Conservation (phyloP, 139 green algal species). For the Zygnema circumcarinatum region DNA sequence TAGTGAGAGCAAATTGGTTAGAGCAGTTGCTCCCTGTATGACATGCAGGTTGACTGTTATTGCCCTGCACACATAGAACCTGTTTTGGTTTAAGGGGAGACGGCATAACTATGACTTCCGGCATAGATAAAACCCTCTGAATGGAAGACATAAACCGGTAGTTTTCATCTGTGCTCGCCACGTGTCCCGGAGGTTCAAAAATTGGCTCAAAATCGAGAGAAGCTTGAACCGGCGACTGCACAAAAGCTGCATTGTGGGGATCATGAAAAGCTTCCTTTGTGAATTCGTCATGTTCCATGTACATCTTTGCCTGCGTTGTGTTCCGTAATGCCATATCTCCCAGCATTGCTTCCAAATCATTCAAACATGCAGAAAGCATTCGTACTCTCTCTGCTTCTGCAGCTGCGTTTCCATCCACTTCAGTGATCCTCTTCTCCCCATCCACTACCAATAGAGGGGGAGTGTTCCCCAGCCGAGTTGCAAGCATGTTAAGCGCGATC, state of each 20-base stretch:
- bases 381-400: background rate
- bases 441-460: slow-evolving; percentile 28
- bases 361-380: slow-evolving; percentile 18
- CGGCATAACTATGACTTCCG: slow-evolving; percentile 37
- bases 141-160: slow-evolving; percentile 39
- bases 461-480: slow-evolving; percentile 12
- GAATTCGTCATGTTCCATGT: slow-evolving; percentile 43
- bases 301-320: slow-evolving; percentile 30
- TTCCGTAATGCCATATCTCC: slow-evolving; percentile 35
- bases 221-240: background rate
- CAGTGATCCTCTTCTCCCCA: slow-evolving; percentile 27
- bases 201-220: slow-evolving; percentile 18
- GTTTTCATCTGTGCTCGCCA: slow-evolving; percentile 29
- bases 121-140: slow-evolving; percentile 13
- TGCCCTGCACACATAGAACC: slow-evolving; percentile 32
- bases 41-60: background rate
- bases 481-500: slow-evolving; percentile 35
- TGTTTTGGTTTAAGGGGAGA: slow-evolving; percentile 27
- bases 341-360: slow-evolving; percentile 35
- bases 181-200: slow-evolving; percentile 4
- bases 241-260: background rate
- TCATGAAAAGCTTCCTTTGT: slow-evolving; percentile 39
- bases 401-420: background rate
- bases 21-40: slow-evolving; percentile 11
- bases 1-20: slow-evolving; percentile 37